phyloP scores from a whole-genome alignment of 345 rosid genomes.

The Salix dunnii region DNA sequence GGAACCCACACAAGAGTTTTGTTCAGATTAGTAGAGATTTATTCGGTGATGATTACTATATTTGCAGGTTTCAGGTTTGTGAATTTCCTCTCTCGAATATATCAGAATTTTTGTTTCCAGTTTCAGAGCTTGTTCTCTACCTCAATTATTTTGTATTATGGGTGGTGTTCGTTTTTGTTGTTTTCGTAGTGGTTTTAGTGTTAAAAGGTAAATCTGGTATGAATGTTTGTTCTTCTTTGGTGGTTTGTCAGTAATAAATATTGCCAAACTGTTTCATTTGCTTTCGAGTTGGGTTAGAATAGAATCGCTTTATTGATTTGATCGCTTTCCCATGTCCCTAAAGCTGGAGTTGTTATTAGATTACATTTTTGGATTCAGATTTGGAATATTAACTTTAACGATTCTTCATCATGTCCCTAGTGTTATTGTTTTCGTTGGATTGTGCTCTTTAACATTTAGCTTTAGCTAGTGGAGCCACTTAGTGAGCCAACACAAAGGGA shows the following conservation, averaged over 20 bases:
- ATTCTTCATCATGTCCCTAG: background rate
- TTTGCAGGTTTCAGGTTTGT: conserved; percentile 71
- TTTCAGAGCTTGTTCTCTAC: background rate
- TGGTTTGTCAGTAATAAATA: background rate
- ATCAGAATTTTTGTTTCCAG: background rate
- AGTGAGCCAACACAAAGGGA: background rate
- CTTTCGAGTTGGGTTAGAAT: background rate
- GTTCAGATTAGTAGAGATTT: conserved; percentile 38
- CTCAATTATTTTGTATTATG: too few relatives aligned
- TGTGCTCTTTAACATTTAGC: background rate
- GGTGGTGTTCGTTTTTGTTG: too few relatives aligned
- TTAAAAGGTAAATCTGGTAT: background rate
- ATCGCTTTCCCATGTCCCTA: background rate
- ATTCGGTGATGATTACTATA: conserved; percentile 64
- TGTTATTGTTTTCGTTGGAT: background rate
- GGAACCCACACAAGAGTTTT: conserved; percentile 44
- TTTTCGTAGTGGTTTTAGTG: too few relatives aligned
- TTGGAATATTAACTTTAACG: background rate
- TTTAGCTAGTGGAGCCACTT: background rate
- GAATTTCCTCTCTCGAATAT: background rate
- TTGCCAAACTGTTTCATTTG: background rate
- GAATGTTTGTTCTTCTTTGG: background rate
- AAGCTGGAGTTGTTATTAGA: background rate
- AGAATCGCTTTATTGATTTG: background rate
- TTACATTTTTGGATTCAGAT: background rate